Base-by-base conservation (phyloP, 2,329 filamentous ascomycete species). In the Hymenoscyphus albidus region DNA sequence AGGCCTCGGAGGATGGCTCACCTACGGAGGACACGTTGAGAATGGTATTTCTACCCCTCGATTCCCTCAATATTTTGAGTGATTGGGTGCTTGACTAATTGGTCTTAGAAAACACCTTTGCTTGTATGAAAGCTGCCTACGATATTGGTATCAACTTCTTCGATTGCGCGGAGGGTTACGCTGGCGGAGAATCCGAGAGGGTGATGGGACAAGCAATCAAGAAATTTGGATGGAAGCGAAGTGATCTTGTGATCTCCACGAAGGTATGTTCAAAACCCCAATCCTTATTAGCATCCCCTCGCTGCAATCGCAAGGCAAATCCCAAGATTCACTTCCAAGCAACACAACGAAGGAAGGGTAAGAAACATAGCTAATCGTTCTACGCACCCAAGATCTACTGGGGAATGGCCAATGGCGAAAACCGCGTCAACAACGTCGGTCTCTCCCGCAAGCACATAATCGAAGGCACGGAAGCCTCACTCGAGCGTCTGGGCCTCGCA, bases 1-100 rank as follows among this genome's bases (percentile, higher is more conserved):
- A 67, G 88, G 87, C 1, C 80, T 93, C 2, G 90, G 87, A 65
- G 85, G 87, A 69, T 88, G 87, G 88, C 80, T 93, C 61, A 92
- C 90, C 0, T 92, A 91, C 69, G 90, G 90, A 62, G 89, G 88
- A 18, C 87, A 91, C 70, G 86, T 91, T 38, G 86, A 88, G 63
- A 83, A 86, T 73, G 85, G 87, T 87, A 78, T 18, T 44, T 54
- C 18, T 39, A 40, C n/a, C 22, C n/a, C 22, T n/a, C n/a, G 12
- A 14, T 38, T 38, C 13, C 44, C 13, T 16, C 32, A n/a, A 12
- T 40, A 1, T 31, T 9, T 16, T 27, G 51, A 48, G n/a, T n/a
- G 14, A 3, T 10, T 12, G 35, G 16, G 1, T 27, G 6, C 22
- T 7, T 61, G 10, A 40, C 32, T 56, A 40, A 57, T 31, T 10